Evolutionary conservation across 2,329 filamentous ascomycete genomes (phyloP), one percentile per base, ranked within the genome.

Genomic region (Pseudopithomyces chartarum): DNA sequence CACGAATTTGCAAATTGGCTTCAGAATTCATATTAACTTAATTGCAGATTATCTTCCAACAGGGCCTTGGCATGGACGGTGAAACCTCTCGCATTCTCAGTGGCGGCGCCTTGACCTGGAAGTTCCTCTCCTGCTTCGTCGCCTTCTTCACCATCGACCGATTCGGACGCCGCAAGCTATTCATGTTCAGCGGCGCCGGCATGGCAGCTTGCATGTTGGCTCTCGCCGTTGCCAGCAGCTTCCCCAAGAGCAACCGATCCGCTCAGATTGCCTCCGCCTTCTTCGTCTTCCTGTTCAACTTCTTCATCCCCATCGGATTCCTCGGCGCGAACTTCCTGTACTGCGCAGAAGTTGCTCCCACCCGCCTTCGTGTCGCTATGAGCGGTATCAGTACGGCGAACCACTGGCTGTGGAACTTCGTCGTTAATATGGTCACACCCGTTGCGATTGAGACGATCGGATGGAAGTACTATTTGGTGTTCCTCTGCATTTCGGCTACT

Each of bases 121-220:
- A 85, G 65, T 84, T 84, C 63, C 62, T 84, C 19, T 81, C 79
- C 32, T 81, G 79, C 0, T 79, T 90, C 22, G 82, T 90, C 54
- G 89, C 86, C 54, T 88, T 90, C 58, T 90, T 90, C 67, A 90
- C 87, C 0, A 79, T 91, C 1, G 88, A 91, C 65, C 82, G 85
- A 0, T 89, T 91, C 55, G 88, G 89, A 7, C 83, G 89, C 13
- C 82, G 88, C 32, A 77, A 75, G 50, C 75, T 84, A 20, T 84
- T 85, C 76, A 83, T 85, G 54, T 71, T 84, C 64, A 80, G 77
- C 40, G 83, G 81, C 12, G 61, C 66, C 0, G 82, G 83, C 38
- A 86, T 86, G 84, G 76, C 79, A 2, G 62, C 73, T 19, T 86
- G 82, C 69, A 86, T 86, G 84, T 61, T 81, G 5, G 77, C 79